Base-by-base conservation (phyloP, 2,329 filamentous ascomycete species). In the Coniochaeta hoffmannii region DNA sequence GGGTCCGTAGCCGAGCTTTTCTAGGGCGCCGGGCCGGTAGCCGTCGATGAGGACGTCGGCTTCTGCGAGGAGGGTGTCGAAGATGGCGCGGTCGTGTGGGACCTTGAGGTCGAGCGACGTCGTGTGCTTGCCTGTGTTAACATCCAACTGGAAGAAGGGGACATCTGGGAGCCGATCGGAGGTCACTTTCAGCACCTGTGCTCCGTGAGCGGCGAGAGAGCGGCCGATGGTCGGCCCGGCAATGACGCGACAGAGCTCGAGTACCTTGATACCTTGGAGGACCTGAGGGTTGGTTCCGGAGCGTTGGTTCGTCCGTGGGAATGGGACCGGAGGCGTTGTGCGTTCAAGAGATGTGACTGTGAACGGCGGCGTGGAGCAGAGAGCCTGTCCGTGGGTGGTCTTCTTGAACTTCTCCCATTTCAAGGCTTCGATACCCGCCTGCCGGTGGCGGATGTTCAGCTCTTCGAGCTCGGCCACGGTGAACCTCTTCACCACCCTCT, bases 181-280 rank as follows among this genome's bases (percentile, higher is more conserved):
- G 2, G 86, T 90, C 49, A 90, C 76, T 62, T 89, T 88, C 60
- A 91, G 76, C 0, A 91, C 87, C 54, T 86, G 80, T 8, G 88
- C 88, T 2, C 88, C 88, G 64, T 90, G 86, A 59, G 89, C 87
- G n/a, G 85, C 86, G 0, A 91, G 76, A 1, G 84, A 84, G 30
- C 86, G 81, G 3, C 83, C 83, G 60, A 90, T 84, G 4, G 85
- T 82, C n/a, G 87, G 87, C 0, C 87, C 87, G 3, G 88, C 88
- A 59, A 91, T 89, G 63, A 90, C 85, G 38, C 87, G 83, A 64
- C 86, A 88, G 30, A 91, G 72, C 65, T 92, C 88, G 5, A 91
- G 76, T 6, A 91, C 87, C 60, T 86, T 87, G 66, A 90, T 76
- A 0, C 87, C 87, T 64, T 76, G 57, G 73, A 83, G 62, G 62